A percentile compares a stretch with the other conserved stretches of the same genome.
These are phyloP conservation scores for Aspergillus sp. DNA, from an alignment of 2,329 filamentous ascomycete genomes.

Conservation along the genomic window DNA sequence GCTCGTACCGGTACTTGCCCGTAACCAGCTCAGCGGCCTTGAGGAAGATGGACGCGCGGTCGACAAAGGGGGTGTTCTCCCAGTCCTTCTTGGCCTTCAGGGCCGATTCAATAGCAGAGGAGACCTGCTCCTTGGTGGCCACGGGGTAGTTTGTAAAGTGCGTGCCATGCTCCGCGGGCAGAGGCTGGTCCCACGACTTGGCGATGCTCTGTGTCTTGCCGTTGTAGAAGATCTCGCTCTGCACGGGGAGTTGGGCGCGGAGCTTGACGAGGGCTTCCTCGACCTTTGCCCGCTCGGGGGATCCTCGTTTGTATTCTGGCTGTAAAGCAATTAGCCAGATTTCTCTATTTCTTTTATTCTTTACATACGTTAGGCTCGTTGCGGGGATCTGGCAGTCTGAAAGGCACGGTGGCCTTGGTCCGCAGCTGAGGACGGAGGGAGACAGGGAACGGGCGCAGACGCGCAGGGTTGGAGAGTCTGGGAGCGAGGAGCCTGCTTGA, in stretches of 20 bases:
- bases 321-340: not conserved
- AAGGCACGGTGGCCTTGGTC: slow-evolving; percentile 28
- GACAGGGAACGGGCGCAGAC: slow-evolving; percentile 2
- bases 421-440: slow-evolving; percentile 15
- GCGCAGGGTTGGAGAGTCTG: not conserved
- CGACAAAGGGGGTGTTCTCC: slow-evolving; percentile 86
- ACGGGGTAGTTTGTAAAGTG: slow-evolving; percentile 79
- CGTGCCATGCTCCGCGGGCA: slow-evolving; percentile 40
- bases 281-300: slow-evolving; percentile 35
- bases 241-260: slow-evolving; percentile 34
- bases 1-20: slow-evolving; percentile 91
- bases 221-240: slow-evolving; percentile 30
- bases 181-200: slow-evolving; percentile 26
- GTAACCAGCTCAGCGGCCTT: slow-evolving; percentile 91
- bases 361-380: slow-evolving; percentile 37
- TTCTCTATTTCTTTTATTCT: too few relatives aligned
- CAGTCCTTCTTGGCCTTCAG: slow-evolving; percentile 82
- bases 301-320: slow-evolving; percentile 29
- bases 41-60: slow-evolving; percentile 89
- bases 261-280: slow-evolving; percentile 32
- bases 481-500: not conserved
- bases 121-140: slow-evolving; percentile 72
- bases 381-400: slow-evolving; percentile 30
- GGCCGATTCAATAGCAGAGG: slow-evolving; percentile 76
- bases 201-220: slow-evolving; percentile 26